Evolutionary conservation across 768 basidiomycete species (phyloP).

Genomic region (Leccinum rimulosum): DNA sequence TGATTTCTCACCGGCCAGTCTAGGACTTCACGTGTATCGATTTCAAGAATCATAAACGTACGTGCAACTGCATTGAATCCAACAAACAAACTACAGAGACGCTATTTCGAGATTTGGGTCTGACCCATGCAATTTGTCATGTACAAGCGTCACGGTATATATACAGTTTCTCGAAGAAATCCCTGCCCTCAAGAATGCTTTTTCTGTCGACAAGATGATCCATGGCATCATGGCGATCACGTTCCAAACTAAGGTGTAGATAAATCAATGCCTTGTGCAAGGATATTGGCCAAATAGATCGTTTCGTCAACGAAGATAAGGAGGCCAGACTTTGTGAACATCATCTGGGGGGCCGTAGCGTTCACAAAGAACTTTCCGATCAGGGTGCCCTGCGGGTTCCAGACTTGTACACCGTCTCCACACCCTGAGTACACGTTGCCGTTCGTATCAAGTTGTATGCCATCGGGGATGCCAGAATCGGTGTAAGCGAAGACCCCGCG

Average conservation of each 20-base stretch:
- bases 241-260: slow-evolving; percentile 1
- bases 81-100: neutral
- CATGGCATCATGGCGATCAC: neutral
- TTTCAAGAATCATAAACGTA: neutral
- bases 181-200: neutral
- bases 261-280: slow-evolving; percentile 28
- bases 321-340: slow-evolving; percentile 41
- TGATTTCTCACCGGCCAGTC: neutral
- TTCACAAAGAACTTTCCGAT: slow-evolving; percentile 33
- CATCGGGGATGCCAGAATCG: slow-evolving; percentile 67
- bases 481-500: slow-evolving; percentile 65
- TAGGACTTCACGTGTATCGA: neutral
- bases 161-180: neutral
- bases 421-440: slow-evolving; percentile 69
- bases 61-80: neutral
- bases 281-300: slow-evolving; percentile 38
- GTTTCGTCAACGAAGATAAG: slow-evolving; percentile 40
- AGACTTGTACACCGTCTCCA: slow-evolving; percentile 70
- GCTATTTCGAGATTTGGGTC: neutral
- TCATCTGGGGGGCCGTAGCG: slow-evolving; percentile 35
- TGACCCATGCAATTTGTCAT: neutral
- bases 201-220: neutral
- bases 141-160: neutral
- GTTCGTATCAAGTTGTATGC: slow-evolving; percentile 58
- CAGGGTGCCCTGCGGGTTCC: slow-evolving; percentile 52